Evolutionary conservation across 257 asterid genomes (phyloP).

Genomic region (Salvia hispanica): DNA sequence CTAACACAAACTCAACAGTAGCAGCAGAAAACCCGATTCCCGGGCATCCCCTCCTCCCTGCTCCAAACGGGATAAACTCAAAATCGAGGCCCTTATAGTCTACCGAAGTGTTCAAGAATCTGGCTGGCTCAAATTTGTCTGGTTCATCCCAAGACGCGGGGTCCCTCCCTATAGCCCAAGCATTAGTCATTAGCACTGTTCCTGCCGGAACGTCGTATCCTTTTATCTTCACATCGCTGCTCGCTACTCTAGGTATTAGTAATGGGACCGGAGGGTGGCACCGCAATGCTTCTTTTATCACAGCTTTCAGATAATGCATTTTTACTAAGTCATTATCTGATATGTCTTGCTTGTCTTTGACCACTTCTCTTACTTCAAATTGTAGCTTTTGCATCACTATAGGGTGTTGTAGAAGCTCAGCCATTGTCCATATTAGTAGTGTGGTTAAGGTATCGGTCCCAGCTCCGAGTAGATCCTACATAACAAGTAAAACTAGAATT

Average conservation of each 20-base stretch:
- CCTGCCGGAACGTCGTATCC: not conserved
- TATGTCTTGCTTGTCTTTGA: not conserved
- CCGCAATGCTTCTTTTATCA: not conserved
- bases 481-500: no score
- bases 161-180: not conserved
- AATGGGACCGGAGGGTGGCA: not conserved
- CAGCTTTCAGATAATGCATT: not conserved
- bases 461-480: not conserved
- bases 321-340: not conserved
- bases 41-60: no score
- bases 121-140: no score
- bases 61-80: no score
- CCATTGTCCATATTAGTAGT: not conserved
- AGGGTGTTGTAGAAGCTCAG: constrained; percentile 1
- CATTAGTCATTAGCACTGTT: not conserved
- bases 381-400: not conserved
- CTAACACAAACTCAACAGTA: no score
- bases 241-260: not conserved
- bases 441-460: not conserved
- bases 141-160: no score
- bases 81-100: no score
- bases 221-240: not conserved
- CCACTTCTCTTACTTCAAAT: not conserved
- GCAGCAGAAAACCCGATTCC: no score
- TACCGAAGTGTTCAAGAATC: no score